These are phyloP conservation scores for Citrus unshiu DNA, from an alignment of 345 rosid genomes.

Conservation along the genomic window DNA sequence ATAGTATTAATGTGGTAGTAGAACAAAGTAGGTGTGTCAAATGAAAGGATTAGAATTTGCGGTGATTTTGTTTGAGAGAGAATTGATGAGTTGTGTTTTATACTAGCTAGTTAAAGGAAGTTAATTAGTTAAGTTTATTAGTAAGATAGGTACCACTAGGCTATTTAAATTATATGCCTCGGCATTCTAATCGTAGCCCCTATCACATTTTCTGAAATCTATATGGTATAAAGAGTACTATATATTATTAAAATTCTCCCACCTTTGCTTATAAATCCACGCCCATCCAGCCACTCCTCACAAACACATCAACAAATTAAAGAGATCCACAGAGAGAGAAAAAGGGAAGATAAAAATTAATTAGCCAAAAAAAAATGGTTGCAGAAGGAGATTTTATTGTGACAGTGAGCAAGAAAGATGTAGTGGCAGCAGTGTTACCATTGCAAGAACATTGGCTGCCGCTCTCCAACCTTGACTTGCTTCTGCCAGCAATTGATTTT, in stretches of 20 bases:
- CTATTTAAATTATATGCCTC: too few relatives aligned
- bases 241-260: neutral
- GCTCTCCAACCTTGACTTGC: slow-evolving; percentile 79
- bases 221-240: too few relatives aligned
- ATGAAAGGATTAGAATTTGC: too few relatives aligned
- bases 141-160: too few relatives aligned
- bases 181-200: too few relatives aligned
- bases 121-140: too few relatives aligned
- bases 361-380: neutral
- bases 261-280: neutral
- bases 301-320: neutral
- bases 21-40: too few relatives aligned
- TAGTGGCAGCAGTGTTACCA: slow-evolving; percentile 70
- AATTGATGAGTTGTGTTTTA: too few relatives aligned
- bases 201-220: too few relatives aligned
- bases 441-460: slow-evolving; percentile 78
- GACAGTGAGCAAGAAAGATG: slow-evolving; percentile 38
- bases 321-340: neutral
- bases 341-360: neutral
- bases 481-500: slow-evolving; percentile 62
- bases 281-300: neutral
- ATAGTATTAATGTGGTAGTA: too few relatives aligned
- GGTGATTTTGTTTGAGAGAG: too few relatives aligned
- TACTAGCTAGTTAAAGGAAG: too few relatives aligned
- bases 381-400: slow-evolving; percentile 24